Percentiles rank a stretch among this genome's conserved stretches.
Conservation (phyloP, 176 grass and related monocot genomes). For the Rhynchospora breviuscula region DNA sequence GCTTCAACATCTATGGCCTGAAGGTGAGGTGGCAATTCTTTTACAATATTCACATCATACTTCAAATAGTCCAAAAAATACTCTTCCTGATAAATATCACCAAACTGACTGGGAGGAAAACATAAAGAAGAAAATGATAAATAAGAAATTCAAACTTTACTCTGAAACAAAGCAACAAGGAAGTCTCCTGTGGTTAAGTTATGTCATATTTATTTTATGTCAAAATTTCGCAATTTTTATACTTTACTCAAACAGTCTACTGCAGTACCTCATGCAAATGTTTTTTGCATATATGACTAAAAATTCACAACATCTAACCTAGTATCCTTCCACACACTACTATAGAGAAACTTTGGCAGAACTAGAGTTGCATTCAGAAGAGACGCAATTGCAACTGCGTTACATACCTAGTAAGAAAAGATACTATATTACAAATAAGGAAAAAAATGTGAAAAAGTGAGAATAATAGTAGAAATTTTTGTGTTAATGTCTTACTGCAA, state of each 20-base stretch:
- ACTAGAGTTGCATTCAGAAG: conserved; percentile 78
- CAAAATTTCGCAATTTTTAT: background rate
- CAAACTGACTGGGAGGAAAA: conserved; percentile 66
- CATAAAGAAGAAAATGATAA: conserved; percentile 11
- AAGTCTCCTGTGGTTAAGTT: background rate
- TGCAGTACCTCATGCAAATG: background rate
- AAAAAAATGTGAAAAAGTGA: background rate
- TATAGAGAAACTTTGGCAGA: conserved; percentile 70
- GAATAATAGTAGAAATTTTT: conserved; percentile 11
- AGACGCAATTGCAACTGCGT: conserved; percentile 67
- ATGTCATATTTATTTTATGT: background rate
- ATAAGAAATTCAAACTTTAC: conserved; percentile 1
- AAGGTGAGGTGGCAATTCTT: conserved; percentile 68
- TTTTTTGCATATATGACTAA: background rate
- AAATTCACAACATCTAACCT: conserved; percentile 71
- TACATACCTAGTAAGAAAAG: conserved; percentile 57
- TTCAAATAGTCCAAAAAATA: conserved; percentile 88
- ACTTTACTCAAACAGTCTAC: background rate
- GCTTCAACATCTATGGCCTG: conserved; percentile 56
- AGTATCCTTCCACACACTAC: conserved; percentile 89
- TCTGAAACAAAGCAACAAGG: background rate
- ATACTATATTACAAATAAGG: background rate
- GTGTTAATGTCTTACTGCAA: conserved; percentile 52
- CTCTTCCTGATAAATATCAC: conserved; percentile 91
- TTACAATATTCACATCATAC: conserved; percentile 65